phyloP scores from a whole-genome alignment of 495 filamentous ascomycete genomes.

The Neurospora sp. region DNA sequence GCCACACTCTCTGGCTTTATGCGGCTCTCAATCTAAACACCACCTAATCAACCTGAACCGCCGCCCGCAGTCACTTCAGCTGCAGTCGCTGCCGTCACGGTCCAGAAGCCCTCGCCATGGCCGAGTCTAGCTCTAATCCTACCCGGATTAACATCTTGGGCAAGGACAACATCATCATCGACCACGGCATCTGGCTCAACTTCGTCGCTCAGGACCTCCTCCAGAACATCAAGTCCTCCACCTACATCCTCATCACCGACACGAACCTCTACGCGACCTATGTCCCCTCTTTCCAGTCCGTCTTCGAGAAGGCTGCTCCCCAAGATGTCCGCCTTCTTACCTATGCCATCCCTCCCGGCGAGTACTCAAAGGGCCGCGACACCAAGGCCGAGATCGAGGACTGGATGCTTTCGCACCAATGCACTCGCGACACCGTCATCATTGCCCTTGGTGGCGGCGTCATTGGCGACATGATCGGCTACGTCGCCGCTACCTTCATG shows the following conservation, averaged over 20 bases:
- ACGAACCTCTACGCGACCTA: constrained; percentile 81
- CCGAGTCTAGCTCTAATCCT: constrained; percentile 21
- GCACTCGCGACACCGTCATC: constrained; percentile 88
- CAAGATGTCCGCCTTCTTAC: constrained; percentile 63
- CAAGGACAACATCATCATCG: constrained; percentile 75
- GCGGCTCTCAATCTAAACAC: neutral
- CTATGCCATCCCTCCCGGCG: constrained; percentile 81
- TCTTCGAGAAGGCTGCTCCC: constrained; percentile 52
- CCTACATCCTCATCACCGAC: constrained; percentile 93
- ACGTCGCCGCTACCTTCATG: constrained; percentile 97
- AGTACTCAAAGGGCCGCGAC: constrained; percentile 82
- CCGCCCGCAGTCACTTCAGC: neutral
- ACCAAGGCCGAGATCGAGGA: constrained; percentile 95
- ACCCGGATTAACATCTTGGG: constrained; percentile 44
- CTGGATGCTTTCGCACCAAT: constrained; percentile 89
- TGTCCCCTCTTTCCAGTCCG: constrained; percentile 60
- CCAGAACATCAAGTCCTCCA: constrained; percentile 65
- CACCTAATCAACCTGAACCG: neutral
- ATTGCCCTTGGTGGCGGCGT: constrained; percentile 96
- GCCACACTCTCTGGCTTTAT: neutral
- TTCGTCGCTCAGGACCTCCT: constrained; percentile 79
- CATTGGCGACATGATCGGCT: constrained; percentile 95
- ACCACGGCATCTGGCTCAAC: constrained; percentile 80
- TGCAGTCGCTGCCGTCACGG: neutral
- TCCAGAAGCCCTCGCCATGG: neutral